These are phyloP conservation scores for Liriodendron chinense DNA, from an alignment of 164 flowering plant genomes.

Conservation along the genomic window DNA sequence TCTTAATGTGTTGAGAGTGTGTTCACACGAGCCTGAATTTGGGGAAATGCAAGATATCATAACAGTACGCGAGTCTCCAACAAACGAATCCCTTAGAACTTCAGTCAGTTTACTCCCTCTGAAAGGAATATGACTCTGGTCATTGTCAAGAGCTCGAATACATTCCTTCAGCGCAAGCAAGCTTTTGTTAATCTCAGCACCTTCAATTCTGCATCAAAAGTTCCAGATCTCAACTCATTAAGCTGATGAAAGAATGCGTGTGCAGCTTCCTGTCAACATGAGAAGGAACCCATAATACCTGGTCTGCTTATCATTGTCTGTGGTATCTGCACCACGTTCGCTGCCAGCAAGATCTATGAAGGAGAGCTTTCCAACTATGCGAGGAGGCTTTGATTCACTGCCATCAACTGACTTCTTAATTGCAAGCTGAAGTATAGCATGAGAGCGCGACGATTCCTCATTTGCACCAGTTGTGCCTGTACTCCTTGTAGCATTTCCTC, in stretches of 20 bases:
- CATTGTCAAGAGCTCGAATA: slow-evolving; percentile 93
- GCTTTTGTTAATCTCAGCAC: slow-evolving; percentile 92
- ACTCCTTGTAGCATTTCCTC: slow-evolving; percentile 84
- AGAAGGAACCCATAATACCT: slow-evolving; percentile 42
- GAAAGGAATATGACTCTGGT: slow-evolving; percentile 92
- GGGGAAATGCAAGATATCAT: slow-evolving; percentile 98
- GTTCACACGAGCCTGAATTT: slow-evolving; percentile 88
- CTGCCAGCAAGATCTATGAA: slow-evolving; percentile 99
- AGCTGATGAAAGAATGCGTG: not conserved
- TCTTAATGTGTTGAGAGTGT: slow-evolving; percentile 88
- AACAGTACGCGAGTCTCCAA: slow-evolving; percentile 89
- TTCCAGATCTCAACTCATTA: not conserved
- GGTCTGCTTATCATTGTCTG: slow-evolving; percentile 94
- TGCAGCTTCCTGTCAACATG: not conserved
- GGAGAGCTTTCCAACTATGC: slow-evolving; percentile 83
- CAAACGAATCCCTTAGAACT: slow-evolving; percentile 91
- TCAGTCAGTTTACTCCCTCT: slow-evolving; percentile 95
- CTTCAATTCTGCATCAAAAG: slow-evolving; percentile 73
- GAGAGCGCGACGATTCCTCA: slow-evolving; percentile 97
- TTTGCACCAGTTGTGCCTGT: slow-evolving; percentile 99
- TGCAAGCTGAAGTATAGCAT: slow-evolving; percentile 93
- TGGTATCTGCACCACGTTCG: slow-evolving; percentile 99
- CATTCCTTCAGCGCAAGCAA: slow-evolving; percentile 91
- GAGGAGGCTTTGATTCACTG: slow-evolving; percentile 69
- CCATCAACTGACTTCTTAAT: slow-evolving; percentile 75